These are phyloP conservation scores for Lipomyces sp. DNA, from an alignment of 805 yeast genomes.

Conservation along the genomic window DNA sequence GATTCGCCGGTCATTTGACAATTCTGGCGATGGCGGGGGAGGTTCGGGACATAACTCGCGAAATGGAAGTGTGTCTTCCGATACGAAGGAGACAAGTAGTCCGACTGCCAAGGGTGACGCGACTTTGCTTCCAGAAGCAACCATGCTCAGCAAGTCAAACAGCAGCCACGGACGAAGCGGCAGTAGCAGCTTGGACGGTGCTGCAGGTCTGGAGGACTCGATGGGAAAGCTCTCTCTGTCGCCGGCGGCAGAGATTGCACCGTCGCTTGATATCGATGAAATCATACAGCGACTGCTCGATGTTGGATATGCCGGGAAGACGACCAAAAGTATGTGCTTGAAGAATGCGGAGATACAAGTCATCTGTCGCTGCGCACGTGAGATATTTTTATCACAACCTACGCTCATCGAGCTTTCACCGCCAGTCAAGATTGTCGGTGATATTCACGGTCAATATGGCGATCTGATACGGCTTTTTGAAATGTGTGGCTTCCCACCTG, in stretches of 20 bases:
- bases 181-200: no score
- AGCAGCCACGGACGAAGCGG: no score
- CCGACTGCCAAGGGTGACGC: no score
- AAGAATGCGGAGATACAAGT: conserved; percentile 85
- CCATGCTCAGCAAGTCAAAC: no score
- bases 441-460: conserved; percentile 94
- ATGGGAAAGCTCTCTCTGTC: background rate
- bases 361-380: conserved; percentile 84
- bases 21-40: conserved; percentile 2
- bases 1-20: conserved; percentile 39
- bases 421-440: conserved; percentile 86
- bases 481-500: conserved; percentile 96
- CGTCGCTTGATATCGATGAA: conserved; percentile 66
- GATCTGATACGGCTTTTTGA: conserved; percentile 88
- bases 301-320: conserved; percentile 93
- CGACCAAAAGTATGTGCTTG: conserved; percentile 83
- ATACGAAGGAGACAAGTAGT: no score
- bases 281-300: conserved; percentile 86
- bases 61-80: no score
- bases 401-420: conserved; percentile 80
- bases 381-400: conserved; percentile 86
- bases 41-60: no score
- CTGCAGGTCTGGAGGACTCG: background rate
- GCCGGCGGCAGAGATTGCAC: conserved; percentile 3
- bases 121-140: no score